Conservation (phyloP, 345 rosid species). For the Pseudoturritis turrita region DNA sequence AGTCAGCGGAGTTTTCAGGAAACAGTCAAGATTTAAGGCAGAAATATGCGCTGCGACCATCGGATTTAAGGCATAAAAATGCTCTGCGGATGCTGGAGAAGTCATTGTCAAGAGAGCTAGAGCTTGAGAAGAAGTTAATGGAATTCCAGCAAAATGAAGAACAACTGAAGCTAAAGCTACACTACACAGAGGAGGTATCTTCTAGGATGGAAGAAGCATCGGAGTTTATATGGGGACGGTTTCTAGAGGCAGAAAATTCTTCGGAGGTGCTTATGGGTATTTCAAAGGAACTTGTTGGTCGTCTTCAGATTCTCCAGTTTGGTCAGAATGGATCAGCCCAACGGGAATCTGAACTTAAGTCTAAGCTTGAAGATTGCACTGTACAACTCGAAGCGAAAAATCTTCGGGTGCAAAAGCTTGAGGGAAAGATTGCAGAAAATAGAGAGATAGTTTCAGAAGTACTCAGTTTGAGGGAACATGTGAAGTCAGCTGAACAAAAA, state of each 20-base stretch:
- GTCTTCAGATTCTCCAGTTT: conserved; percentile 63
- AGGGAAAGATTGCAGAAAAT: conserved; percentile 41
- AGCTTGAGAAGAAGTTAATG: conserved; percentile 65
- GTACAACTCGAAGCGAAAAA: conserved; percentile 49
- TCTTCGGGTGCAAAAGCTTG: conserved; percentile 47
- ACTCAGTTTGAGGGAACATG: conserved; percentile 43
- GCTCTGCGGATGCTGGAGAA: conserved; percentile 72
- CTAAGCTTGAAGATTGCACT: conserved; percentile 45
- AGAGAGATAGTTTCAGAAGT: conserved; percentile 45
- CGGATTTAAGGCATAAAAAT: conserved; percentile 55
- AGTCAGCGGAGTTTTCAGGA: conserved; percentile 38
- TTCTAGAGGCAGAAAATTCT: conserved; percentile 90
- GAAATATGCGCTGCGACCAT: conserved; percentile 37
- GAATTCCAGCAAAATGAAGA: conserved; percentile 64
- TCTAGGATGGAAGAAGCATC: conserved; percentile 96
- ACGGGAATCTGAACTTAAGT: conserved; percentile 56
- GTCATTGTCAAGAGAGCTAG: conserved; percentile 69
- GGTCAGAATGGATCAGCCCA: conserved; percentile 52
- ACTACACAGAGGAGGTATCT: conserved; percentile 68
- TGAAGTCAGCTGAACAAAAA: conserved; percentile 55
- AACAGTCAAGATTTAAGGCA: conserved; percentile 32
- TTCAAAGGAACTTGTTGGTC: conserved; percentile 70
- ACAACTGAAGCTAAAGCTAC: conserved; percentile 74
- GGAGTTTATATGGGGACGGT: conserved; percentile 88
- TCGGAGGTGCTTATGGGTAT: conserved; percentile 79